Base-by-base conservation (phyloP, 495 filamentous ascomycete species). In the Xylaria sp. region DNA sequence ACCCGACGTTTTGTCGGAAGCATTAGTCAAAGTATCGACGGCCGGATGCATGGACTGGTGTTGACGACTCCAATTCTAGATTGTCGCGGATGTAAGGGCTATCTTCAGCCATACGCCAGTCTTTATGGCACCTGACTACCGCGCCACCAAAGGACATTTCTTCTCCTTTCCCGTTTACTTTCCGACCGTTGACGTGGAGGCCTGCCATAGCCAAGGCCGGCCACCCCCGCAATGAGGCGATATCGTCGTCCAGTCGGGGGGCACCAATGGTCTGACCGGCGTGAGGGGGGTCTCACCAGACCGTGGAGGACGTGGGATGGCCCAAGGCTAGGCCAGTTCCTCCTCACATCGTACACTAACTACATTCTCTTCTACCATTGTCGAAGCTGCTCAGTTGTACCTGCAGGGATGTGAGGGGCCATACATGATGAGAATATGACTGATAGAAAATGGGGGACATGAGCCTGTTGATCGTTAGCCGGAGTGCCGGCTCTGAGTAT, bases 281-380 rank as follows among this genome's bases (percentile, higher is more conserved):
- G n/a, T 29, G 59, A 61, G n/a, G 59, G 59, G 59, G 31, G 17
- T 14, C 21, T 53, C 21, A 21, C 35, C 26, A 33, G 41, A 63
- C 26, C 24, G 40, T 63, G 61, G 21, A 63, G 61, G 21, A 6
- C 14, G 61, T 64, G 61, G 41, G 41, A 64, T 64, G 41, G 61
- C 41, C 7, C 26, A 37, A 5, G 59, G 59, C 26, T n/a, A 44
- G 37, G 26, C 41, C 15, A 29, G 15, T 46, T 62, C 4, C 40
- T 43, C 58, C 33, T 61, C 24, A 37, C 17, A 3, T 33, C 57
- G 31, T 61, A 40, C 6, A 31, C 17, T 61, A 19, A n/a, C n/a
- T n/a, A 8, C n/a, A 14, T 61, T 26, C 19, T 1, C 37, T 5
- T 41, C 58, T 35, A 11, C 33, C 55, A 11, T 24, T 21, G n/a